Conservation (phyloP, 805 yeast genomes). For the Candida quercuum region DNA sequence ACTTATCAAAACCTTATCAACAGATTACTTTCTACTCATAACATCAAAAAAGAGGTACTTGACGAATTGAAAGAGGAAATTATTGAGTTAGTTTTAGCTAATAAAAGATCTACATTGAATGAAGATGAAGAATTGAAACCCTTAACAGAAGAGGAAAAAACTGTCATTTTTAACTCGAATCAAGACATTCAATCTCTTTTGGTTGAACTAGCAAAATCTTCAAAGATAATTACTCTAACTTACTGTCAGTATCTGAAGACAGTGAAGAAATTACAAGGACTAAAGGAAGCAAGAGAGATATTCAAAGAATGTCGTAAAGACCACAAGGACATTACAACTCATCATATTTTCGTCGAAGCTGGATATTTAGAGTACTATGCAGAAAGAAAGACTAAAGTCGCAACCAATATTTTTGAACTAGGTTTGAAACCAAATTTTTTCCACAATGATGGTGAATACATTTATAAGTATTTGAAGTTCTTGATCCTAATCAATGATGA, state of each 20-base stretch:
- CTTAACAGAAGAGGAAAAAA: slow-evolving; percentile 15
- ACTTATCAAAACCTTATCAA: slow-evolving; percentile 47
- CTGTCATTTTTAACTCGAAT: slow-evolving; percentile 9
- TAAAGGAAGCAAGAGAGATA: slow-evolving; percentile 65
- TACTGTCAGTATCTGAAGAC: slow-evolving; percentile 69
- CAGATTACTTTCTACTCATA: slow-evolving; percentile 35
- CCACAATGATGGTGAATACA: slow-evolving; percentile 51
- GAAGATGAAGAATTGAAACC: slow-evolving; percentile 9
- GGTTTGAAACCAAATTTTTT: slow-evolving; percentile 56
- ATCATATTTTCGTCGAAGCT: slow-evolving; percentile 74
- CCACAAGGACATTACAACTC: slow-evolving; percentile 44
- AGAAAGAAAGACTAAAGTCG: slow-evolving; percentile 54
- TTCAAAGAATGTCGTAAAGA: slow-evolving; percentile 64
- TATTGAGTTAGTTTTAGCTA: slow-evolving; percentile 2
- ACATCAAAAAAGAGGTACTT: slow-evolving; percentile 14
- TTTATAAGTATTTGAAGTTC: slow-evolving; percentile 66
- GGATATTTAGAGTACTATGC: slow-evolving; percentile 75
- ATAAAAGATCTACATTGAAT: not conserved
- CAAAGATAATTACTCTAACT: slow-evolving; percentile 51
- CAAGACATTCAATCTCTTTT: slow-evolving; percentile 12
- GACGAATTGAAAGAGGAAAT: slow-evolving; percentile 17
- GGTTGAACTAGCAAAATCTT: slow-evolving; percentile 17
- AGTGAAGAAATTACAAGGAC: slow-evolving; percentile 60
- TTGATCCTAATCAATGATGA: slow-evolving; percentile 63
- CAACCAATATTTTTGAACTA: slow-evolving; percentile 70